Evolutionary conservation across 306 rosid genomes (phyloP).

Genomic region (Malus fusca): DNA sequence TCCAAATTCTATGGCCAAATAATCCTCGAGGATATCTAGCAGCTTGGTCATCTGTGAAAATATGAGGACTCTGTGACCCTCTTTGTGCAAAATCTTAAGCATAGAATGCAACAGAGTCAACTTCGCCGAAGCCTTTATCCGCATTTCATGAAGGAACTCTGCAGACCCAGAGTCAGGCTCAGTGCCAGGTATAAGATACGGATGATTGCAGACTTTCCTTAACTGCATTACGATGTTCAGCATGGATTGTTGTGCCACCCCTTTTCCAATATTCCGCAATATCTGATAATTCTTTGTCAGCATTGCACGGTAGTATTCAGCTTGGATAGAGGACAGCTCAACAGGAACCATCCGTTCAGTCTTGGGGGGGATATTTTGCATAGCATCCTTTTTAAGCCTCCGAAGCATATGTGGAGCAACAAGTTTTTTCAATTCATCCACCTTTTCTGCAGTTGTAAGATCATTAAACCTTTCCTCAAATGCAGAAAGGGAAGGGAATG

Average conservation of each 20-base stretch:
- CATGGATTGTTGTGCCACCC: constrained; percentile 94
- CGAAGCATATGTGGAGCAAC: constrained; percentile 99
- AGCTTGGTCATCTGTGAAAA: constrained; percentile 99
- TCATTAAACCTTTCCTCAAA: constrained; percentile 97
- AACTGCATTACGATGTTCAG: constrained; percentile 97
- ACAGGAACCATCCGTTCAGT: constrained; percentile 99
- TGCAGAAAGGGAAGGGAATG: constrained; percentile 84
- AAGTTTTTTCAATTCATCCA: constrained; percentile 93
- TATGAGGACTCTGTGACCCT: constrained; percentile 92
- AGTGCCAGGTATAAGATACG: constrained; percentile 97
- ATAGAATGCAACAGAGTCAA: constrained; percentile 88
- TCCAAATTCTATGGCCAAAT: constrained; percentile 83
- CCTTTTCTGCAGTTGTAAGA: constrained; percentile 92
- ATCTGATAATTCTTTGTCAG: constrained; percentile 95
- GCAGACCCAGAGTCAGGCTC: constrained; percentile 93
- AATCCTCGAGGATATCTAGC: constrained; percentile 97
- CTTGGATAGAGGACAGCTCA: constrained; percentile 96
- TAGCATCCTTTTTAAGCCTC: constrained; percentile 95
- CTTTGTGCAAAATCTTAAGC: constrained; percentile 75
- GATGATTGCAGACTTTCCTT: constrained; percentile 98
- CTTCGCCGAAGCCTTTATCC: constrained; percentile 99
- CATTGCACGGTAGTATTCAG: constrained; percentile 99
- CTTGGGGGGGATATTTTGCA: constrained; percentile 99
- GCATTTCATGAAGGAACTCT: constrained; percentile 96
- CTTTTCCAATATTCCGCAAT: constrained; percentile 92